These are phyloP conservation scores for Nannochloropsis gaditana DNA, from an alignment of 108 stramenopile species.

Conservation along the genomic window DNA sequence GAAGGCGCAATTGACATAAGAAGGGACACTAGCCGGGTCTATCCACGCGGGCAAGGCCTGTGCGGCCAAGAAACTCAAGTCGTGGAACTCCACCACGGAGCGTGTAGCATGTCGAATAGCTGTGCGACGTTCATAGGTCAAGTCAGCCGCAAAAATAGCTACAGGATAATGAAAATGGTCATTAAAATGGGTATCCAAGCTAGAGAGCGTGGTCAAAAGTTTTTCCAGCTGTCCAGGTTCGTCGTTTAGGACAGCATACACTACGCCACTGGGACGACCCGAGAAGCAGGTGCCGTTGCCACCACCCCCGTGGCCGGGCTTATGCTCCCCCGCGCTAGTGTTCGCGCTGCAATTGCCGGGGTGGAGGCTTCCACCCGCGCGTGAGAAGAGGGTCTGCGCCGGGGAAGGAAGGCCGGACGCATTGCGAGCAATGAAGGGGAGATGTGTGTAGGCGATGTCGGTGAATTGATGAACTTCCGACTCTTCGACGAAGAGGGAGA, in stretches of 20 bases:
- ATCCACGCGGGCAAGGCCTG: background rate
- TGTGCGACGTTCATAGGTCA: background rate
- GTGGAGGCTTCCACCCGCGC: background rate
- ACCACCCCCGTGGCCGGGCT: background rate
- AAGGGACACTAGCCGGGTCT: background rate
- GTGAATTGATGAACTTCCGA: slow-evolving; percentile 16
- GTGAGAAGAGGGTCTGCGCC: slow-evolving; percentile 6
- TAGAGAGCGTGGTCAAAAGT: background rate
- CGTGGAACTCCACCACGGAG: slow-evolving; percentile 5
- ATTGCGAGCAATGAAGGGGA: background rate
- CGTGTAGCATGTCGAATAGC: background rate
- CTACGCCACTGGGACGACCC: background rate
- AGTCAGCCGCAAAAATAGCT: background rate
- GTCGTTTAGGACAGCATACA: background rate
- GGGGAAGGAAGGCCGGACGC: slow-evolving; percentile 4
- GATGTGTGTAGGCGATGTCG: slow-evolving; percentile 20
- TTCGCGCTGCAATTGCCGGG: background rate
- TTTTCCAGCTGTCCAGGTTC: background rate
- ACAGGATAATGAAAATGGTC: background rate
- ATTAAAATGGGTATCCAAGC: background rate
- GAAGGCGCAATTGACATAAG: background rate
- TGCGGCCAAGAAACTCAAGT: background rate
- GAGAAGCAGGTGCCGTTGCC: background rate
- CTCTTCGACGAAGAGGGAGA: background rate
- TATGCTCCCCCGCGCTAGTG: background rate